Evolutionary conservation across 1,284 basidiomycete species (phyloP).

Genomic region (Ganoderma sinense): DNA sequence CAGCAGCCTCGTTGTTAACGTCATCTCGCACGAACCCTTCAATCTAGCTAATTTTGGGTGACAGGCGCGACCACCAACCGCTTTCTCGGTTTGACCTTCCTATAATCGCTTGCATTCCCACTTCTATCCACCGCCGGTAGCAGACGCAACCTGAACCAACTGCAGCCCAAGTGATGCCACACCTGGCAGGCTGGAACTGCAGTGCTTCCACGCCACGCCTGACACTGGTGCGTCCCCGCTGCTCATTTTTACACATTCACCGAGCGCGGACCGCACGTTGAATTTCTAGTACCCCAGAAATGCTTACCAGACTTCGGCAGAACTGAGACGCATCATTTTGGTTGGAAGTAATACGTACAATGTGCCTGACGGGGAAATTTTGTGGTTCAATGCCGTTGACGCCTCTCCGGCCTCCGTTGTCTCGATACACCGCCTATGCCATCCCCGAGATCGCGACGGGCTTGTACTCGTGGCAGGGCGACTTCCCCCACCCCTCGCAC

Average conservation of each 20-base stretch:
- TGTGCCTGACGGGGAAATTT: too few relatives aligned
- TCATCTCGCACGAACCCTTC: not conserved
- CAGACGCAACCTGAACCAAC: not conserved
- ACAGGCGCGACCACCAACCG: not conserved
- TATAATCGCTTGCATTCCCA: not conserved
- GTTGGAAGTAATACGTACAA: not conserved
- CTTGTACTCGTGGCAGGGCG: constrained; percentile 34
- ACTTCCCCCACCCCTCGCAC: constrained; percentile 62
- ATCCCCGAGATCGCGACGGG: too few relatives aligned
- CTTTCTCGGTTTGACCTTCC: not conserved
- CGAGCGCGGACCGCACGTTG: not conserved
- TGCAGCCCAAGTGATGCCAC: not conserved
- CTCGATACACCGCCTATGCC: too few relatives aligned
- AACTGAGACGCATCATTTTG: not conserved
- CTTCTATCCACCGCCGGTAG: not conserved
- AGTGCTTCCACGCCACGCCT: too few relatives aligned
- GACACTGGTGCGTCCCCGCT: not conserved
- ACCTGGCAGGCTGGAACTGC: too few relatives aligned
- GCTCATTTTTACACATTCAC: not conserved
- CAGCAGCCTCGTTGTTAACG: not conserved
- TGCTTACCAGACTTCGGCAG: not conserved
- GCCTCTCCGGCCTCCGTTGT: too few relatives aligned
- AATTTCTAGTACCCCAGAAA: not conserved
- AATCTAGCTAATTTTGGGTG: not conserved
- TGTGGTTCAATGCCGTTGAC: too few relatives aligned